phyloP scores from a whole-genome alignment of 2,329 filamentous ascomycete genomes.

The Aspergillus luchuensis region DNA sequence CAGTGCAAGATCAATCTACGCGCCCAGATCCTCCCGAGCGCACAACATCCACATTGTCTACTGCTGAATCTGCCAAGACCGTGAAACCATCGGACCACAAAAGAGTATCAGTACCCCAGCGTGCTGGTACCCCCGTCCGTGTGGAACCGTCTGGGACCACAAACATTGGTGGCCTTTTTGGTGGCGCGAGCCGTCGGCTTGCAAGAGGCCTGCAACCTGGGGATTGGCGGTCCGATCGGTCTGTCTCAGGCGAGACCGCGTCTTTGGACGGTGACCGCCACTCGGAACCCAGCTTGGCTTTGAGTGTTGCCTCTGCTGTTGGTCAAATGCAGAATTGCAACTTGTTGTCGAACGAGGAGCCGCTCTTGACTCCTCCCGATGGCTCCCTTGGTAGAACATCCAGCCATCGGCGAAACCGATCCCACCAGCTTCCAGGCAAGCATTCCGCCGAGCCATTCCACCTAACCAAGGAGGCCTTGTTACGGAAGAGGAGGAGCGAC shows the following conservation, averaged over 20 bases:
- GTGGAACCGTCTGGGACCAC: constrained; percentile 36
- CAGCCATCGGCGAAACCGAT: constrained; percentile 40
- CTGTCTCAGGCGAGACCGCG: constrained; percentile 37
- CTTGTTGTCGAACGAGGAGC: constrained; percentile 33
- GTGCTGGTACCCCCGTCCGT: constrained; percentile 30
- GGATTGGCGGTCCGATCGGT: constrained; percentile 41
- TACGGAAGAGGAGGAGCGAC: constrained; percentile 35
- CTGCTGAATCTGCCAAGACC: constrained; percentile 50
- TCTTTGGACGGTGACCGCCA: constrained; percentile 39
- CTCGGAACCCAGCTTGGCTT: constrained; percentile 46
- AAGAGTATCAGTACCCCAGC: constrained; percentile 24
- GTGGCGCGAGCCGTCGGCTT: constrained; percentile 42
- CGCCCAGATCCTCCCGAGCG: constrained; percentile 45
- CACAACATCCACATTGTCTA: constrained; percentile 47
- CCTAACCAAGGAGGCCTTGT: constrained; percentile 37
- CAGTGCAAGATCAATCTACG: constrained; percentile 26
- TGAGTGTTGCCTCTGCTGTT: constrained; percentile 48
- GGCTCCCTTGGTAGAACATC: constrained; percentile 15
- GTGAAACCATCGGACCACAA: constrained; percentile 40
- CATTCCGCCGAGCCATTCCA: constrained; percentile 38
- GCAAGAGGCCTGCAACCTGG: constrained; percentile 38
- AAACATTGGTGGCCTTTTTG: constrained; percentile 43
- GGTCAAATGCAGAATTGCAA: constrained; percentile 46
- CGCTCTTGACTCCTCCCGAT: constrained; percentile 14
- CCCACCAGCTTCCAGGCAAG: constrained; percentile 37